phyloP scores from a whole-genome alignment of 805 yeast species.

The Candida peoriensis region DNA sequence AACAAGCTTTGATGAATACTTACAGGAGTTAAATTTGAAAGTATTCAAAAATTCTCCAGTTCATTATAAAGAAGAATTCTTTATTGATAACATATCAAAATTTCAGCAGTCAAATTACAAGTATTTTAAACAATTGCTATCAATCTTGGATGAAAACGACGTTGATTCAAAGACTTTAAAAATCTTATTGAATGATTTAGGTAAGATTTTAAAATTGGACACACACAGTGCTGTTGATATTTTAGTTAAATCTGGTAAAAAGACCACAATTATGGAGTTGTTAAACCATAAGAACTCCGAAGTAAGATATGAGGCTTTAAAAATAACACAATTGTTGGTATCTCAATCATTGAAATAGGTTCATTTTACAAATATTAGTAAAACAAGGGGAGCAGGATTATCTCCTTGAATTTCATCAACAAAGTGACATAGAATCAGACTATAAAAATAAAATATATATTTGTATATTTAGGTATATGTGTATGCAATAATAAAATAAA shows the following conservation, averaged over 20 bases:
- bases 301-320: constrained; percentile 90
- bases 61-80: constrained; percentile 81
- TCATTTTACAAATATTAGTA: no score
- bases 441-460: not conserved
- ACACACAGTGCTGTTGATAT: constrained; percentile 59
- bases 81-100: constrained; percentile 74
- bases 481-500: not conserved
- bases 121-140: constrained; percentile 56
- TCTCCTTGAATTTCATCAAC: no score
- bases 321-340: constrained; percentile 90
- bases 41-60: constrained; percentile 87
- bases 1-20: constrained; percentile 90
- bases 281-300: constrained; percentile 78
- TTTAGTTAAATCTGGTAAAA: constrained; percentile 53
- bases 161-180: constrained; percentile 39
- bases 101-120: constrained; percentile 80
- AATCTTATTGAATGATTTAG: constrained; percentile 64
- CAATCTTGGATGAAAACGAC: constrained; percentile 38
- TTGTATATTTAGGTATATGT: no score
- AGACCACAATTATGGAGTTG: constrained; percentile 77
- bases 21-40: constrained; percentile 76
- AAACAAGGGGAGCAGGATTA: no score
- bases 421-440: not conserved
- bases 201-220: constrained; percentile 52
- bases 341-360: constrained; percentile 68